These are phyloP conservation scores for Hondaea fermentalgiana DNA, from an alignment of 108 stramenopile species.

Conservation along the genomic window DNA sequence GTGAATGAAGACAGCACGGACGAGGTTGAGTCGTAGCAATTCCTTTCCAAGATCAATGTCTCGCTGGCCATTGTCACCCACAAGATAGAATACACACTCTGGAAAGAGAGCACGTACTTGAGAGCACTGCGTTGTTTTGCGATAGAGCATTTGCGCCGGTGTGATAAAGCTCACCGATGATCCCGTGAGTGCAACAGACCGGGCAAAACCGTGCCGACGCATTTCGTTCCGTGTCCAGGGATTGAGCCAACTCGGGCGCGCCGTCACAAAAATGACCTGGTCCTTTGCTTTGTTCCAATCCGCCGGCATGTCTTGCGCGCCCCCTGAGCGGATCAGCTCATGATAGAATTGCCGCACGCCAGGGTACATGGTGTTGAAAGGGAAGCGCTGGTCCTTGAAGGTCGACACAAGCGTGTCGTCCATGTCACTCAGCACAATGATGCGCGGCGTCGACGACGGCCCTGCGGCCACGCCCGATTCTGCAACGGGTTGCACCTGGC, in stretches of 20 bases:
- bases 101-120: neutral
- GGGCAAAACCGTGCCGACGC: neutral
- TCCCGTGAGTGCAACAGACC: neutral
- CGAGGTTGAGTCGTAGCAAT: neutral
- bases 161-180: slow-evolving; percentile 4
- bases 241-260: neutral
- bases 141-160: neutral
- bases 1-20: slow-evolving; percentile 12
- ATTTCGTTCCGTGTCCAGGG: neutral
- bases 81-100: neutral
- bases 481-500: neutral
- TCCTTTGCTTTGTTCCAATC: neutral
- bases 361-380: slow-evolving; percentile 6
- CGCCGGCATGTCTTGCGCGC: neutral
- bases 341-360: slow-evolving; percentile 7
- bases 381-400: neutral
- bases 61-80: neutral
- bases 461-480: neutral
- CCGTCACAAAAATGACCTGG: neutral
- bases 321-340: neutral
- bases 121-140: neutral
- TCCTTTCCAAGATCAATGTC: slow-evolving; percentile 20
- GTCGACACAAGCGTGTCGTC: slow-evolving; percentile 14
- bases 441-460: neutral
- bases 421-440: slow-evolving; percentile 14